Evolutionary conservation across 148 eudicot species (phyloP).

Genomic region (Rhododendron simsii): DNA sequence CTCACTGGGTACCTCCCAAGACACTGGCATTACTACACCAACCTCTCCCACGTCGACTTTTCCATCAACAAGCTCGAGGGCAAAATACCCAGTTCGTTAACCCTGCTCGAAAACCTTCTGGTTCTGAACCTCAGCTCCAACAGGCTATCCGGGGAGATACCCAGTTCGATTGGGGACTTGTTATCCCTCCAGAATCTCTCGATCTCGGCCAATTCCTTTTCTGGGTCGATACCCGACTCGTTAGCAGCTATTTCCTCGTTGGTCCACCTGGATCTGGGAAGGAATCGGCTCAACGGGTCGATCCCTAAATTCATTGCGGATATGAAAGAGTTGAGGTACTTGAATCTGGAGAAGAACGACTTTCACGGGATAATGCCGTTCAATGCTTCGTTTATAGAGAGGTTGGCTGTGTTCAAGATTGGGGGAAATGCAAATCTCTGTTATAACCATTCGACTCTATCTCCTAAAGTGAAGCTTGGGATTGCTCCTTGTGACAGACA

Average conservation of each 20-base stretch:
- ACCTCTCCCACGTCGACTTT: constrained; percentile 53
- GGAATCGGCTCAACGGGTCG: constrained; percentile 69
- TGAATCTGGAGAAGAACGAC: constrained; percentile 70
- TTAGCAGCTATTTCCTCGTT: constrained; percentile 37
- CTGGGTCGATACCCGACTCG: constrained; percentile 65
- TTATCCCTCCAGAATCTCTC: constrained; percentile 41
- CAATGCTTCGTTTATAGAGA: constrained; percentile 60
- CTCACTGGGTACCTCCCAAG: constrained; percentile 64
- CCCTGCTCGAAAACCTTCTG: constrained; percentile 39
- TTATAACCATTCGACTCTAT: constrained; percentile 51
- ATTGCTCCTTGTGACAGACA: constrained; percentile 79
- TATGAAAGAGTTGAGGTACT: constrained; percentile 52
- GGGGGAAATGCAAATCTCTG: constrained; percentile 68
- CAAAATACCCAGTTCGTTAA: constrained; percentile 42
- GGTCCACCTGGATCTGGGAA: constrained; percentile 64
- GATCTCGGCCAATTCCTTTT: constrained; percentile 44
- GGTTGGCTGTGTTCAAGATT: constrained; percentile 53
- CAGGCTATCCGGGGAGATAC: constrained; percentile 45
- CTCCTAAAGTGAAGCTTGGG: constrained; percentile 67
- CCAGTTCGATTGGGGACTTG: constrained; percentile 59
- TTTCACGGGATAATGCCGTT: constrained; percentile 83
- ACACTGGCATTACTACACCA: constrained; percentile 41
- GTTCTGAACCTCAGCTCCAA: constrained; percentile 57
- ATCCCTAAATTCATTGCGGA: constrained; percentile 54
- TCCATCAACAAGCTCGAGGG: constrained; percentile 60